Percentiles rank a stretch among this genome's conserved stretches.
Conservation (phyloP, 2,329 filamentous ascomycete species). For the Fusarium vanettenii region DNA sequence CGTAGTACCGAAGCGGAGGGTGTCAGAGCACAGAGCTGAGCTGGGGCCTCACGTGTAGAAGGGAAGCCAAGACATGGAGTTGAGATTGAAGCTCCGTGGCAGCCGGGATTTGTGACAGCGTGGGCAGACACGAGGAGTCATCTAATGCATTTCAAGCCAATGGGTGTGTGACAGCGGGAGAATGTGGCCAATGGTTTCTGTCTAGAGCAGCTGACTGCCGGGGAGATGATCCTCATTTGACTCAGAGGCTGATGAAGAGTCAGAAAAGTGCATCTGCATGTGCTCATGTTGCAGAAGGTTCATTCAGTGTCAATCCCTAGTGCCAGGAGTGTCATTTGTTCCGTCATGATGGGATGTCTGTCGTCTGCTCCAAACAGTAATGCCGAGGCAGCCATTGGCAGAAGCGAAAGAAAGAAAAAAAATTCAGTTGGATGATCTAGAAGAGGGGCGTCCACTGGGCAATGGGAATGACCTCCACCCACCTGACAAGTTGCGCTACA, state of each 20-base stretch:
- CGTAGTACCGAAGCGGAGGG: not conserved
- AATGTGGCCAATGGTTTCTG: conserved; percentile 24
- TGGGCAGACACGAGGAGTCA: conserved; percentile 32
- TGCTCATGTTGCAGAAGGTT: conserved; percentile 30
- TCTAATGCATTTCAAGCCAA: conserved; percentile 15
- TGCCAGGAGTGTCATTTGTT: not conserved
- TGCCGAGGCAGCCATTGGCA: conserved; percentile 38
- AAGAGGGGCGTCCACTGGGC: conserved; percentile 29
- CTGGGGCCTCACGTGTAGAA: conserved; percentile 25
- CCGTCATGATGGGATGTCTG: not conserved
- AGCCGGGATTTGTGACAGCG: conserved; percentile 33
- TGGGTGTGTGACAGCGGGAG: conserved; percentile 31
- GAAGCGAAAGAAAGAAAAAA: conserved; percentile 18
- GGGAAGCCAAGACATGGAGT: conserved; percentile 2
- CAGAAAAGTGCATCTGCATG: conserved; percentile 12
- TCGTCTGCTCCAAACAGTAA: conserved; percentile 22
- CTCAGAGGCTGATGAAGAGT: conserved; percentile 31
- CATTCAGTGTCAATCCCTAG: not conserved
- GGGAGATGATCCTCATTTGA: conserved; percentile 28
- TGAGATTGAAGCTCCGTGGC: conserved; percentile 26
- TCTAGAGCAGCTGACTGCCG: conserved; percentile 27
- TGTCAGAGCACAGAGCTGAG: not conserved
- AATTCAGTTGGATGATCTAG: conserved; percentile 17
- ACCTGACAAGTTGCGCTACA: conserved; percentile 23
- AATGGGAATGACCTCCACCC: conserved; percentile 20